Base-by-base conservation (phyloP, 1,284 basidiomycete genomes). In the Heimioporus retisporus region DNA sequence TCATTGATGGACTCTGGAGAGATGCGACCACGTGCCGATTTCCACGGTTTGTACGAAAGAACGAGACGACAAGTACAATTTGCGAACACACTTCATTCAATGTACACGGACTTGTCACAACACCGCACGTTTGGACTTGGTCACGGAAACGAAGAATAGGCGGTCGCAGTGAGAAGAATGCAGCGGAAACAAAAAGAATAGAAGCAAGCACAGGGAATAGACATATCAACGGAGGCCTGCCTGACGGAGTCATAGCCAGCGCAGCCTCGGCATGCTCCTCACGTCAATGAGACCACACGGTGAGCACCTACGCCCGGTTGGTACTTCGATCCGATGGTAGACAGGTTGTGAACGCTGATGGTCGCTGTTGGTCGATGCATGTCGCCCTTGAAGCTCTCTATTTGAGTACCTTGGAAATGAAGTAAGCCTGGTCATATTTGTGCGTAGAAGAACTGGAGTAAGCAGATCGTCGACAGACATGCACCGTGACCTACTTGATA, bases 351-450 rank as follows among this genome's bases (percentile, higher is more conserved):
- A 60, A 93, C 82, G 60, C 77, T 77, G 58, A 92, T 78, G 21
- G 76, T 80, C 11, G 90, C 91, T 7, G 75, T 28, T 28, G 28
- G 28, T 28, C 28, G 28, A 28, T 28, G 72, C 2, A 82, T 79
- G 73, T 92, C 90, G 65, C 92, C 73, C 68, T 88, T 86, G 64
- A 88, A 72, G 51, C 91, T 86, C 65, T 92, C 88, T 15, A 79
- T 69, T 74, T 93, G 91, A 76, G 92, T 63, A 78, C 82, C 61
- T 73, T 79, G 13, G 80, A 76, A 46, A 70, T 68, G 64, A 88
- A 69, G 78, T 91, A 92, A 7, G 66, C 74, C 68, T 87, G 84
- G 19, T 28, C 68, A 76, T 89, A 91, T 75, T 86, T 84, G 86
- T 90, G 72, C 53, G 21, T 48, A 55, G 14, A 28, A 10, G 43